Base-by-base conservation (phyloP, 1,284 basidiomycete genomes). In the Cryptococcus sp. region DNA sequence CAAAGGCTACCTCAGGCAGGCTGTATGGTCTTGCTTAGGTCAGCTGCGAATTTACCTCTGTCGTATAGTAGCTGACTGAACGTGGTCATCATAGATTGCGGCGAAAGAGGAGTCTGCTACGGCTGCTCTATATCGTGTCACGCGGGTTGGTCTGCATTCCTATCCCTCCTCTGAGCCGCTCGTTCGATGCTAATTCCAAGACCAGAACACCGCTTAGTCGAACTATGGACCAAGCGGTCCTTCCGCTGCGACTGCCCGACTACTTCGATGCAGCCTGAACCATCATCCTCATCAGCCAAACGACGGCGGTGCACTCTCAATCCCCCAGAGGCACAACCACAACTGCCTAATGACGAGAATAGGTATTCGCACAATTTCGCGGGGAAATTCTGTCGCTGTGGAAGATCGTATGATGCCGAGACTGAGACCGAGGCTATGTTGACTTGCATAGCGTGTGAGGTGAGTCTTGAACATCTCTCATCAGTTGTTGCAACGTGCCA, bases 31-130 rank as follows among this genome's bases (percentile, higher is more conserved):
- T n/a, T 79, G 78, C 53, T 57, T 75, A 27, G 75, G 68, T 77
- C 57, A 54, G 71, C 43, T 52, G 2, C 4, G n/a, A 2, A 11
- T n/a, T 41, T 48, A 19, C 17, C 5, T 43, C 13, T 22, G 15
- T 30, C n/a, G 23, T 27, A 8, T 39, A 13, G 10, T 25, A 58
- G 57, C 57, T 57, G 46, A 57, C 50, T 23, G 3, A n/a, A 48
- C 27, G 19, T 39, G 39, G 47, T 23, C 43, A 17, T 47, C 57
- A 79, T 49, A 66, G 55, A 78, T 78, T 60, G 73, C 76, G 19
- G 79, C 76, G 17, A 72, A 71, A 56, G 66, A 70, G 61, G 66
- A 89, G 55, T 78, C 0, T 79, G 78, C 55, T 78, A 79, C 58
- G 76, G 76, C 10, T 79, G 78, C 62, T 75, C 74, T 3, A 76